These are phyloP conservation scores for Candida nemodendra DNA, from an alignment of 805 yeast species.

Conservation along the genomic window DNA sequence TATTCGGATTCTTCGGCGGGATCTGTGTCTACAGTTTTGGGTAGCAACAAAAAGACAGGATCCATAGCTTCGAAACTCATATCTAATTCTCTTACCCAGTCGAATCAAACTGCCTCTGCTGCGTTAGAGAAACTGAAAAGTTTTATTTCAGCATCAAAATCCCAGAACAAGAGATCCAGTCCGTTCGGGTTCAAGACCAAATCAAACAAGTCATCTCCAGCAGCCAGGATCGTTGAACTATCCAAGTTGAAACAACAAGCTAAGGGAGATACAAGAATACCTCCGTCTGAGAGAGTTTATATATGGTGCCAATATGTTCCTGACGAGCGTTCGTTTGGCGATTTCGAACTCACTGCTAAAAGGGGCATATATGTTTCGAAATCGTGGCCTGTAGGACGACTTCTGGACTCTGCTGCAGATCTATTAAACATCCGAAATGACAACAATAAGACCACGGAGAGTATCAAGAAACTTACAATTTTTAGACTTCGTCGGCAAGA, in stretches of 20 bases:
- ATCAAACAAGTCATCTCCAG: conserved; percentile 15
- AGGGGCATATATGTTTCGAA: conserved; percentile 47
- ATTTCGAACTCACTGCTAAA: conserved; percentile 14
- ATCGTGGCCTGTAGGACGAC: conserved; percentile 59
- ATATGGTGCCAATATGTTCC: conserved; percentile 46
- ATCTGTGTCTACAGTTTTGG: conserved; percentile 7
- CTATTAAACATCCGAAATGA: conserved; percentile 45
- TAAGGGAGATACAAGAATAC: conserved; percentile 49
- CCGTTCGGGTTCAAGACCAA: conserved; percentile 6
- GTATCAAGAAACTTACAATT: conserved; percentile 44
- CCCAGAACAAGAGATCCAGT: conserved; percentile 5
- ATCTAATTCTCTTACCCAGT: conserved; percentile 7
- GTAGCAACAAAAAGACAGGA: conserved; percentile 25
- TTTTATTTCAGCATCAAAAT: conserved; percentile 16
- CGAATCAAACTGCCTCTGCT: conserved; percentile 12
- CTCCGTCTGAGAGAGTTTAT: conserved; percentile 45
- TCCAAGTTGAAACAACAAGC: conserved; percentile 45
- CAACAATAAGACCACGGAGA: conserved; percentile 46
- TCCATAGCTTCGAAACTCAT: conserved; percentile 15
- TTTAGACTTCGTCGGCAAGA: conserved; percentile 35
- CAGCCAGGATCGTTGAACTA: conserved; percentile 33
- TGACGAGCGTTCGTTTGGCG: conserved; percentile 19
- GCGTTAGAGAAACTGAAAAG: conserved; percentile 24
- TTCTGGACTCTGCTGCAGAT: conserved; percentile 52
- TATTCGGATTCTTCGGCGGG: conserved; percentile 8